Base-by-base conservation (phyloP, 495 filamentous ascomycete genomes). In the Cetradonia linearis region DNA sequence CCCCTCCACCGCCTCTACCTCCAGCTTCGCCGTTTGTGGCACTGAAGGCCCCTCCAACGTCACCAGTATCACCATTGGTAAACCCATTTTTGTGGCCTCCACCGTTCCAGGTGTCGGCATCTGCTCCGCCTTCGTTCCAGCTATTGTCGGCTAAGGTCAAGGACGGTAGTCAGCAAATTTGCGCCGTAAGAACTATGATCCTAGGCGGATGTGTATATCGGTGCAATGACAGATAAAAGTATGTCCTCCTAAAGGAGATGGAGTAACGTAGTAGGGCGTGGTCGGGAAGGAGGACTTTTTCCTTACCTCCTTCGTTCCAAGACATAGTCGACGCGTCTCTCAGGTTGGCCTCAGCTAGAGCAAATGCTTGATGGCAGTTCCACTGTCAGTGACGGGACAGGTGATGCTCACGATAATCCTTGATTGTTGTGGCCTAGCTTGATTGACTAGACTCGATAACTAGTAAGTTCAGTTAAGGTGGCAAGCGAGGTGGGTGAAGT, bases 21-120 rank as follows among this genome's bases (percentile, higher is more conserved):
- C 40, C 65, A 62, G 60, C 62, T 40, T 54, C 62, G 59, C 53
- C 54, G 61, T 59, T 37, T n/a, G 58, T 61, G 53, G 58, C 25
- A 47, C 62, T 34, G 46, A 60, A 58, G 53, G 49, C 55, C 33
- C 48, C 46, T 25, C 36, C 48, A 34, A 10, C 44, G 42, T 56
- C 66, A 54, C 44, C 64, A 34, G 40, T 60, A 55, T 63, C 65
- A 60, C 64, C 63, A 40, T 38, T 55, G 13, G 58, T 36, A 55
- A 62, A 62, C 27, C 36, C 68, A 46, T 55, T 38, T 16, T 36
- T 42, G 14, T 47, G 16, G 7, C 34, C 40, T 3, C 47, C 58
- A 23, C 31, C 36, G 9, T 38, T 58, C 56, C 55, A 58, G 7
- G 27, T 59, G 6, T 55, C 37, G 10, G 23, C n/a, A 18, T 38